These are phyloP conservation scores for Blastobotrys malaysiensis DNA, from an alignment of 1,139 yeast genomes.

Conservation along the genomic window DNA sequence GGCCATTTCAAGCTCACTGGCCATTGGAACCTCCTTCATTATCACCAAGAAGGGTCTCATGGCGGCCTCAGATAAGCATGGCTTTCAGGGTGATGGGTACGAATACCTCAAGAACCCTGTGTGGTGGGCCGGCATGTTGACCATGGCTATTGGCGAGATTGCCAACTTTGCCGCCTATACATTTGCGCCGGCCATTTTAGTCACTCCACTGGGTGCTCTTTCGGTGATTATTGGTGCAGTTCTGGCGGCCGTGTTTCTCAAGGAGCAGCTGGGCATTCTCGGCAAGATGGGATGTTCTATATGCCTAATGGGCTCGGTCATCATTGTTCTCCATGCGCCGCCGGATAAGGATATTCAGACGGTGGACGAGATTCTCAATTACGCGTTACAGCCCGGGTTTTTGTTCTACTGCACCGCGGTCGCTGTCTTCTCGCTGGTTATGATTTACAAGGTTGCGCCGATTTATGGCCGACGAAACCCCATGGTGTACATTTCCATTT, in stretches of 20 bases:
- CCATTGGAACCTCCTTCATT: constrained; percentile 86
- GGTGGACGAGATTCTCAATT: constrained; percentile 77
- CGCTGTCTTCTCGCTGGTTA: constrained; percentile 60
- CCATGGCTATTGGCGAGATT: constrained; percentile 89
- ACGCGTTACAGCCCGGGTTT: constrained; percentile 79
- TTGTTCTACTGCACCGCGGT: constrained; percentile 61
- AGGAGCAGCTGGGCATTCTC: constrained; percentile 79
- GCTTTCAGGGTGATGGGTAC: constrained; percentile 50
- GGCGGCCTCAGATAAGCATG: constrained; percentile 62
- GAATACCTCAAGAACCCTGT: constrained; percentile 78
- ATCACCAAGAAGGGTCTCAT: constrained; percentile 83
- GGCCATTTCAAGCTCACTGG: constrained; percentile 83
- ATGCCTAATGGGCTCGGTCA: constrained; percentile 84
- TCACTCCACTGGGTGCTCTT: constrained; percentile 87
- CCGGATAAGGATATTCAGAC: constrained; percentile 86
- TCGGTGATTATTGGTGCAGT: constrained; percentile 87
- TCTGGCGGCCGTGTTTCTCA: constrained; percentile 74
- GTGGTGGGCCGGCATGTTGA: constrained; percentile 92
- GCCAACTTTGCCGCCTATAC: constrained; percentile 95
- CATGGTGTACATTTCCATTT: constrained; percentile 82
- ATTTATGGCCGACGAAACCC: constrained; percentile 76
- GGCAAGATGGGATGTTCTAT: constrained; percentile 96
- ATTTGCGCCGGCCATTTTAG: constrained; percentile 89
- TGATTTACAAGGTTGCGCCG: constrained; percentile 83
- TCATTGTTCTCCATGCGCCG: constrained; percentile 88